Conservation (phyloP, 2,329 filamentous ascomycete species). For the Hymenoscyphus fructigenus region DNA sequence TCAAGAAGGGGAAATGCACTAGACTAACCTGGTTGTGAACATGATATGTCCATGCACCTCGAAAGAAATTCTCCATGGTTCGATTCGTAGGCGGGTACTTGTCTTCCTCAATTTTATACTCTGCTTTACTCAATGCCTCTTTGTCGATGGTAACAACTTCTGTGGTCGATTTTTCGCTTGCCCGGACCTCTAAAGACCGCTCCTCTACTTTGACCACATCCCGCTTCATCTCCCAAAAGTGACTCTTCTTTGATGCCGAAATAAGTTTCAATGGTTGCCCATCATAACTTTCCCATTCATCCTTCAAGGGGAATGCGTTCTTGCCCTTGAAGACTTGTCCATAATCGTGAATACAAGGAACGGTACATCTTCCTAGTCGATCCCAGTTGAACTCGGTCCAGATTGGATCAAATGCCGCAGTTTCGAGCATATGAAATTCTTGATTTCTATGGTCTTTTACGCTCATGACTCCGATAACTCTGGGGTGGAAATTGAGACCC, state of each 20-base stretch:
- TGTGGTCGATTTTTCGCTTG: constrained; percentile 8
- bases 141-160: constrained; percentile 24
- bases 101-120: constrained; percentile 50
- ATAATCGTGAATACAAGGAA: constrained; percentile 55
- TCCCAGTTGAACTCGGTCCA: constrained; percentile 58
- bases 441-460: constrained; percentile 54
- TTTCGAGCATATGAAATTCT: constrained; percentile 57
- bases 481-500: constrained; percentile 57
- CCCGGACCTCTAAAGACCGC: constrained; percentile 20
- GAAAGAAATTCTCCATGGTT: constrained; percentile 55
- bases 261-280: constrained; percentile 42
- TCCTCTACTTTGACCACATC: constrained; percentile 19
- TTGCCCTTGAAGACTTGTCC: constrained; percentile 51
- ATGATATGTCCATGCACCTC: constrained; percentile 56
- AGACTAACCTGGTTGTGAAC: constrained; percentile 54
- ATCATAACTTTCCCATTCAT: constrained; percentile 54
- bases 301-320: constrained; percentile 43
- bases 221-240: constrained; percentile 33
- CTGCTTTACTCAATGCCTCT: constrained; percentile 35
- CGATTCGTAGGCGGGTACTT: constrained; percentile 56
- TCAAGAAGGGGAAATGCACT: constrained; percentile 4
- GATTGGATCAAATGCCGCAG: constrained; percentile 55
- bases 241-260: constrained; percentile 26
- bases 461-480: constrained; percentile 54
- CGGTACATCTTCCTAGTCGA: constrained; percentile 50